Evolutionary conservation across 1,284 basidiomycete species (phyloP), one percentile per base, ranked within the genome.

Genomic region (Rhodotorula sp.): DNA sequence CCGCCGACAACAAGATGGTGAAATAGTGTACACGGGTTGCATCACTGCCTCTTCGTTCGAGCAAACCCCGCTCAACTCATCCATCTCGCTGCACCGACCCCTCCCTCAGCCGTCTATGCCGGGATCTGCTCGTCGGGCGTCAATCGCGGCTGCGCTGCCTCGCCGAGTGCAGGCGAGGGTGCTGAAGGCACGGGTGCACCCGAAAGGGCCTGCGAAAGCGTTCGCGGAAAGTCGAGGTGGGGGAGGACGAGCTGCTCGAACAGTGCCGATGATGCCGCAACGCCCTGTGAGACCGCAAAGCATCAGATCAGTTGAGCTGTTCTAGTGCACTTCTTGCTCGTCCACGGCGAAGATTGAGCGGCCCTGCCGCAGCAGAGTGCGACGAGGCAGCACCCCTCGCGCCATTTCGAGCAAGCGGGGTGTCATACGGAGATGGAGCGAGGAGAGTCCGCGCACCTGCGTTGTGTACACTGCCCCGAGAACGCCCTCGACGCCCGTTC

Each of bases 381-480:
- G 61, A 21, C 10, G 34, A 62, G 25, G n/a, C 12, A 13, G 52
- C 23, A 56, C n/a, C 16, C 34, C 2, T 34, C 34, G 34, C 34
- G 34, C 34, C 34, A 34, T 34, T 34, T 34, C 34, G 34, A 34
- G 34, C 34, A 50, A 57, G n/a, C 23, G 13, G 13, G 5, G 21
- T 27, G 23, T 4, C 12, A 19, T 12, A 21, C 10, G 34, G 2
- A 34, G 34, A 34, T 34, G 5, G 5, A 3, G 27, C 27, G 52
- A 50, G 4, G 14, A 44, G 4, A 55, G 41, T 4, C 23, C 23
- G 7, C 64, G 48, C 17, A 69, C 73, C 66, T 74, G 70, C 41
- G 71, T 70, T 19, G 71, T 70, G 59, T 67, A 75, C 12, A 74
- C 65, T 25, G 57, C 69, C 1, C 74, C 74, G 21, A 74, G n/a